Percentiles rank a stretch among this genome's conserved stretches.
Evolutionary conservation across 805 yeast genomes (phyloP).

Genomic region (Kuraishia ogatae): DNA sequence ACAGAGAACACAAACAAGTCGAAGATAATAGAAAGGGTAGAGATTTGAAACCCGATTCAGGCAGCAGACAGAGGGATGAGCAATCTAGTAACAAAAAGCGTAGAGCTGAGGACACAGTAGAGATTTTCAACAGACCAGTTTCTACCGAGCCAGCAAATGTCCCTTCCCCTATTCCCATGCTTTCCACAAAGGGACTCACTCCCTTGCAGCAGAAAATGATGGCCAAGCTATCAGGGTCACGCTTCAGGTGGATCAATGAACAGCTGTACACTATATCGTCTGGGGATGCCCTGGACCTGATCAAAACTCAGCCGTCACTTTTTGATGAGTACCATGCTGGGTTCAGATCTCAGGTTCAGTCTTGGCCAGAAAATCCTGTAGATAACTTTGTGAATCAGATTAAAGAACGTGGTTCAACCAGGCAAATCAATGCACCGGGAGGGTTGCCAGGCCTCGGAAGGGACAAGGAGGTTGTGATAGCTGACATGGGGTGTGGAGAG

Average conservation of each 20-base stretch:
- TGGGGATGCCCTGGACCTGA: conserved; percentile 61
- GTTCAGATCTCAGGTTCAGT: conserved; percentile 86
- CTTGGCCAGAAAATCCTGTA: conserved; percentile 99
- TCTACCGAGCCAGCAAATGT: conserved; percentile 6
- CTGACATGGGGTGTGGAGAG: conserved; percentile 99
- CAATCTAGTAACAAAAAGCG: conserved; percentile 1
- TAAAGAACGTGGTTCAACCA: conserved; percentile 45
- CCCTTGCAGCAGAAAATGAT: conserved; percentile 94
- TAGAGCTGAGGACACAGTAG: neutral
- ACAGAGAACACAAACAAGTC: neutral
- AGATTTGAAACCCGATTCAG: neutral
- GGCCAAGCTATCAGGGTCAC: conserved; percentile 87
- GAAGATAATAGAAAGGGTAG: neutral
- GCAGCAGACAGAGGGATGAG: neutral
- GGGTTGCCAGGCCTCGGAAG: conserved; percentile 71
- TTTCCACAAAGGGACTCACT: conserved; percentile 44
- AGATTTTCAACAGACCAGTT: conserved; percentile 9
- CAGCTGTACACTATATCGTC: conserved; percentile 87
- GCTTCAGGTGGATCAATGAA: conserved; percentile 98
- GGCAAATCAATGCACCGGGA: conserved; percentile 85
- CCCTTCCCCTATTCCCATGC: conserved; percentile 5
- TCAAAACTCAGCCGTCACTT: conserved; percentile 74
- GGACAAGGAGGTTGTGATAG: conserved; percentile 64
- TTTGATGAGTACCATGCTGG: conserved; percentile 96
- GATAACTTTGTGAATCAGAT: conserved; percentile 75